Evolutionary conservation across 2,329 filamentous ascomycete species (phyloP).

Genomic region (Raffaelea arxii): DNA sequence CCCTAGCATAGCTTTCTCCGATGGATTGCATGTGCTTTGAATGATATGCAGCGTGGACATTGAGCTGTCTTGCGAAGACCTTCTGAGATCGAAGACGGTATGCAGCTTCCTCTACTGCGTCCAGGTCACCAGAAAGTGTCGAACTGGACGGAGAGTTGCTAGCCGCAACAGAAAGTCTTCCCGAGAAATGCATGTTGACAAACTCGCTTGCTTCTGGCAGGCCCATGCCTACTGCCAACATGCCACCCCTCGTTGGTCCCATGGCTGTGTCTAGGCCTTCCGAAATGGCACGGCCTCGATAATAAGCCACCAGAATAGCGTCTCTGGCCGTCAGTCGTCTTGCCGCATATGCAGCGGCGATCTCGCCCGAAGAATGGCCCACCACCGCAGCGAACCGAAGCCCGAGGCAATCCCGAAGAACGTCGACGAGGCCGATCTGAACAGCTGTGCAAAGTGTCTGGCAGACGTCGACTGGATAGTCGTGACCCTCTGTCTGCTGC

Average conservation of each 20-base stretch:
- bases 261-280: too few species aligned
- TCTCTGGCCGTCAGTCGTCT: constrained; percentile 24
- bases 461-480: constrained; percentile 22
- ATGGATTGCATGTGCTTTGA: constrained; percentile 34
- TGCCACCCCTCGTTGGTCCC: constrained; percentile 22
- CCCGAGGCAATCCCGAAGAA: constrained; percentile 17
- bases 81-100: constrained; percentile 13
- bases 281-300: constrained; percentile 26
- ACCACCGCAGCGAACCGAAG: constrained; percentile 22
- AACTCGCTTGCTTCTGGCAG: constrained; percentile 16
- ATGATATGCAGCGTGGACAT: constrained; percentile 38
- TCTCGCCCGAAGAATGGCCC: constrained; percentile 34
- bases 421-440: constrained; percentile 32
- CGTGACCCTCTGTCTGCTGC: constrained; percentile 21
- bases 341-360: constrained; percentile 32
- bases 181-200: constrained; percentile 16
- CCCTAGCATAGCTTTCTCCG: constrained; percentile 23
- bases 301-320: constrained; percentile 29
- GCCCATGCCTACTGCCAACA: constrained; percentile 25
- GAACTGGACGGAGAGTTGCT: constrained; percentile 22
- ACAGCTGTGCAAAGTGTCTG: constrained; percentile 45
- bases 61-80: constrained; percentile 25
- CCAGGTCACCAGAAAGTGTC: constrained; percentile 26
- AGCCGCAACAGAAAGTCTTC: constrained; percentile 19
- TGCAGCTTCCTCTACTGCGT: constrained; percentile 17